Evolutionary conservation across 1,139 yeast genomes (phyloP).

Genomic region (Waltiozyma sp.): DNA sequence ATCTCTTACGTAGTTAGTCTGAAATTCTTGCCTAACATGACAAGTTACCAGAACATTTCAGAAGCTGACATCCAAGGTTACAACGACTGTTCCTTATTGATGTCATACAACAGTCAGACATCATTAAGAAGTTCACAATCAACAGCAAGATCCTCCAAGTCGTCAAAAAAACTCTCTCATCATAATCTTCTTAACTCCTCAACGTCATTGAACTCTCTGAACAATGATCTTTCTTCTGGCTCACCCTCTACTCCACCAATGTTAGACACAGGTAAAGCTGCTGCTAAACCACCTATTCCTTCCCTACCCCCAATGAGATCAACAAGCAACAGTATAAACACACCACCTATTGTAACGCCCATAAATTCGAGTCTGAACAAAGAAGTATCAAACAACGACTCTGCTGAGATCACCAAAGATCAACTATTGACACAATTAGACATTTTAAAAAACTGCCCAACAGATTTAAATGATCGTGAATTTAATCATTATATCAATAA

Average conservation of each 20-base stretch:
- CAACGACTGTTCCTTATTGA: slow-evolving; percentile 17
- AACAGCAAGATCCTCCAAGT: neutral
- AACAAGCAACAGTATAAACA: too few species aligned
- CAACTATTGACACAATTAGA: neutral
- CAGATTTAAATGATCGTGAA: slow-evolving; percentile 25
- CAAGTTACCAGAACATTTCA: slow-evolving; percentile 17
- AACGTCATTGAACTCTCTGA: neutral
- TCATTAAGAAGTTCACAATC: neutral
- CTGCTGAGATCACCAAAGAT: slow-evolving; percentile 2
- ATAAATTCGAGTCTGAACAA: too few species aligned
- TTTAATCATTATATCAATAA: slow-evolving; percentile 23
- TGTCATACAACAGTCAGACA: neutral
- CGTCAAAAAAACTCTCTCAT: neutral
- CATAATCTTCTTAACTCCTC: neutral
- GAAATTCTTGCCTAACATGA: slow-evolving; percentile 3
- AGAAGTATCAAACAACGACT: neutral
- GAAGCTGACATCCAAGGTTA: slow-evolving; percentile 18
- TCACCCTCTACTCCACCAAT: neutral
- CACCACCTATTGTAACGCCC: too few species aligned
- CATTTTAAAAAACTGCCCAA: neutral
- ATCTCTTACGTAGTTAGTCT: too few species aligned
- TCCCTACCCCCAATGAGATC: neutral
- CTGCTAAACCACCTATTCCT: neutral
- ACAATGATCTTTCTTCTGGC: neutral
- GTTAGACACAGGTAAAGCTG: neutral